Evolutionary conservation across 2,329 filamentous ascomycete genomes (phyloP).

Genomic region (Cryphonectria carpinicola): DNA sequence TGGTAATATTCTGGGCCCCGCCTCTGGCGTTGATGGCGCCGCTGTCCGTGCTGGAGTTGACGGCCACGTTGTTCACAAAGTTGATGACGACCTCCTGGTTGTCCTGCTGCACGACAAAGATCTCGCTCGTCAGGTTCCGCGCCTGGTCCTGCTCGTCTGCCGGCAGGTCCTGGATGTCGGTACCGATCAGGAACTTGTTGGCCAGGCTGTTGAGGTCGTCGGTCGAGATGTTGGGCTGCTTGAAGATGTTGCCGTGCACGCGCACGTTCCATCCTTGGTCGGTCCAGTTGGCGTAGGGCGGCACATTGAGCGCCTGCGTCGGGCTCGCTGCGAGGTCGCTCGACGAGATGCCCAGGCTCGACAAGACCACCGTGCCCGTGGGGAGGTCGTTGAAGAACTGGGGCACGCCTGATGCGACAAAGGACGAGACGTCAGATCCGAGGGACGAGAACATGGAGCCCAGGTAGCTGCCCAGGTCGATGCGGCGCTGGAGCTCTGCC

Average conservation of each 20-base stretch:
- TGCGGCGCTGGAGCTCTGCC: constrained; percentile 39
- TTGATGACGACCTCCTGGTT: constrained; percentile 66
- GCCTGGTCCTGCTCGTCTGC: constrained; percentile 66
- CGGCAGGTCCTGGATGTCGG: constrained; percentile 62
- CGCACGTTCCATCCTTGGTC: constrained; percentile 76
- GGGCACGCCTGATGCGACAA: constrained; percentile 66
- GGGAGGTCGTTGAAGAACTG: constrained; percentile 71
- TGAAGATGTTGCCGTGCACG: constrained; percentile 81
- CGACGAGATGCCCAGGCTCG: constrained; percentile 62
- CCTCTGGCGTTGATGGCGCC: constrained; percentile 58
- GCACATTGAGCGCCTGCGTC: constrained; percentile 72
- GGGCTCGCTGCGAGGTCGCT: constrained; percentile 64
- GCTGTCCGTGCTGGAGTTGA: constrained; percentile 58
- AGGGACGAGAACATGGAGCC: constrained; percentile 54
- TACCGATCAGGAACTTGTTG: constrained; percentile 71
- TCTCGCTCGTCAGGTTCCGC: constrained; percentile 72
- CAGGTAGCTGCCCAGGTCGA: constrained; percentile 54
- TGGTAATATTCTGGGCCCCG: constrained; percentile 63
- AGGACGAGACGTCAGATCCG: constrained; percentile 61
- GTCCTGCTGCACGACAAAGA: constrained; percentile 76
- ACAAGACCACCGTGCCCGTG: constrained; percentile 62
- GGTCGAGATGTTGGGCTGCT: constrained; percentile 70
- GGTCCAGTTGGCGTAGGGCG: constrained; percentile 78
- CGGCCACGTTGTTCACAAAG: constrained; percentile 50
- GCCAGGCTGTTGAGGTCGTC: constrained; percentile 69